These are phyloP conservation scores for Lactifluus piperatus DNA, from an alignment of 768 basidiomycete genomes.

Conservation along the genomic window DNA sequence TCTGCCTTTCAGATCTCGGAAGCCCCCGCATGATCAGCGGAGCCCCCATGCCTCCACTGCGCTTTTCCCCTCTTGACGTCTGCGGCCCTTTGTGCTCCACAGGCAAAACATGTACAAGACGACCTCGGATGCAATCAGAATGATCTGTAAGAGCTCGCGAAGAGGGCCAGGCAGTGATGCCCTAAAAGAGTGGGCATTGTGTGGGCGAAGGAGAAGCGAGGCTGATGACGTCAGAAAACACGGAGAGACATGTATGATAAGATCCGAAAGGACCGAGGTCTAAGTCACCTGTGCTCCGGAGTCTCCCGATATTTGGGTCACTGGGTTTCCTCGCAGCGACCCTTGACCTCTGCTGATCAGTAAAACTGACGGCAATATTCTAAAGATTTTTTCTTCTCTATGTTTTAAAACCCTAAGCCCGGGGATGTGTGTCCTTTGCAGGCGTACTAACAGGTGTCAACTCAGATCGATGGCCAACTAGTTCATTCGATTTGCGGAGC, in stretches of 20 bases:
- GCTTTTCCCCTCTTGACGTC: not conserved
- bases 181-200: not conserved
- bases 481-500: not conserved
- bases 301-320: not conserved
- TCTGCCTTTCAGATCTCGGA: not conserved
- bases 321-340: not conserved
- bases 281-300: not conserved
- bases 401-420: not conserved
- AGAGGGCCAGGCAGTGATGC: not conserved
- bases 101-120: not conserved
- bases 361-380: not conserved
- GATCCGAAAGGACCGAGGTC: not conserved
- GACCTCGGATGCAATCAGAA: not conserved
- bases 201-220: conserved; percentile 1
- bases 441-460: not conserved
- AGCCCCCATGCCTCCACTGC: not conserved
- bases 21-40: not conserved
- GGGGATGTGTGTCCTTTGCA: not conserved
- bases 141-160: not conserved
- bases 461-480: not conserved
- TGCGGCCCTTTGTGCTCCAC: not conserved
- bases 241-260: not conserved
- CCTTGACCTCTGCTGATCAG: not conserved
- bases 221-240: conserved; percentile 5
- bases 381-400: not conserved